Conservation (phyloP, 2,329 filamentous ascomycete genomes). For the Sporothrix sp. region DNA sequence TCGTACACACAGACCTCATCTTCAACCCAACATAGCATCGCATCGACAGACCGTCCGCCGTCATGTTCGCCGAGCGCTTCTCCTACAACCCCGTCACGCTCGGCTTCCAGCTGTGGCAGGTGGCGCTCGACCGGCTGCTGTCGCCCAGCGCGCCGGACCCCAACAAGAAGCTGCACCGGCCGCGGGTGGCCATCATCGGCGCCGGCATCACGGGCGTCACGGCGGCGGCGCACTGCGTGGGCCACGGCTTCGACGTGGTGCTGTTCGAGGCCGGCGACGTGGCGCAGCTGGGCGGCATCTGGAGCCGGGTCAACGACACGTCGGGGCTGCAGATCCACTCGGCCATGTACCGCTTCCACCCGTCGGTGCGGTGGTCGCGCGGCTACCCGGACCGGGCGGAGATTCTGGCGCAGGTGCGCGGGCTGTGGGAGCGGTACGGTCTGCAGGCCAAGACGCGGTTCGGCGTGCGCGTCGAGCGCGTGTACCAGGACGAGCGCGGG, state of each 20-base stretch:
- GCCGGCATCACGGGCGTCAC: slow-evolving; percentile 67
- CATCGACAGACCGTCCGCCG: not conserved
- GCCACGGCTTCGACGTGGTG: slow-evolving; percentile 73
- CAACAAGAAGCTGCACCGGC: slow-evolving; percentile 44
- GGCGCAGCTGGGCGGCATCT: slow-evolving; percentile 65
- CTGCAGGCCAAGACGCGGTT: slow-evolving; percentile 64
- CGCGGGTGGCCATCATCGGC: slow-evolving; percentile 60
- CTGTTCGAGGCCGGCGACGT: slow-evolving; percentile 65
- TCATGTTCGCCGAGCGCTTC: not conserved
- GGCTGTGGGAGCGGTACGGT: slow-evolving; percentile 66
- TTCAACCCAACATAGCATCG: no score
- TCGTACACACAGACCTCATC: not conserved
- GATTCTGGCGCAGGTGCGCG: slow-evolving; percentile 61
- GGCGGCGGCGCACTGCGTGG: slow-evolving; percentile 71
- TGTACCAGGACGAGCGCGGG: slow-evolving; percentile 38
- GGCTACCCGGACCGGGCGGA: slow-evolving; percentile 72
- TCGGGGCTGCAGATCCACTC: slow-evolving; percentile 51
- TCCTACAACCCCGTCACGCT: slow-evolving; percentile 43
- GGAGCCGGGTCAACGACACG: slow-evolving; percentile 47
- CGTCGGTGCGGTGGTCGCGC: slow-evolving; percentile 60
- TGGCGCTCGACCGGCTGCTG: slow-evolving; percentile 52
- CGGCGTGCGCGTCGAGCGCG: slow-evolving; percentile 56
- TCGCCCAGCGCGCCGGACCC: slow-evolving; percentile 60
- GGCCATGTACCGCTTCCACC: slow-evolving; percentile 81
- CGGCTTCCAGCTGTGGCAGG: slow-evolving; percentile 56